These are phyloP conservation scores for Mycena pura DNA, from an alignment of 768 basidiomycete genomes.

Conservation along the genomic window DNA sequence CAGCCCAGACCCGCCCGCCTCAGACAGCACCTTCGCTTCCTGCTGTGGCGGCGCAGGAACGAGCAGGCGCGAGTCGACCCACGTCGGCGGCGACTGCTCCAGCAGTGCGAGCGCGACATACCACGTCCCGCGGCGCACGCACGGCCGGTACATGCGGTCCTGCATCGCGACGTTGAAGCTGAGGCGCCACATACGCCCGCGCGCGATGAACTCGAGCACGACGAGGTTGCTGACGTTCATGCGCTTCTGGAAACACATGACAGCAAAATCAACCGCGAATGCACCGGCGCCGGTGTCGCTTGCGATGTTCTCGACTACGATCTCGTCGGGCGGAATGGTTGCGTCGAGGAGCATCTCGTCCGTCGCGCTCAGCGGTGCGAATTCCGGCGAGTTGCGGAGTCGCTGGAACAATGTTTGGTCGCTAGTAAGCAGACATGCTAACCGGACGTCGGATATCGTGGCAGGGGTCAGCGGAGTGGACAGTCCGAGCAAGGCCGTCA, in stretches of 20 bases:
- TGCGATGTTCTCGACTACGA: not conserved
- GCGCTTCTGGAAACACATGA: conserved; percentile 71
- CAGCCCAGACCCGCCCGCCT: not conserved
- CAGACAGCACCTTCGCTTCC: not conserved
- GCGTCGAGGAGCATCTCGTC: conserved; percentile 18
- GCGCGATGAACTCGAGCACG: conserved; percentile 71
- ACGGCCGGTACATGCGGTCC: conserved; percentile 12
- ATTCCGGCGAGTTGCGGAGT: conserved; percentile 41
- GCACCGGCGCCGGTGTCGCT: conserved; percentile 36
- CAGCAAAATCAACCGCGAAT: conserved; percentile 60
- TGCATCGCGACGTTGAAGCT: conserved; percentile 41
- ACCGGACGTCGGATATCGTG: conserved; percentile 49
- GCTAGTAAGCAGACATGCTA: conserved; percentile 52
- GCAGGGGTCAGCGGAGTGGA: conserved; percentile 33
- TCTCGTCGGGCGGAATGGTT: conserved; percentile 8
- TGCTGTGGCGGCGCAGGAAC: conserved; percentile 35
- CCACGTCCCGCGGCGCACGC: conserved; percentile 30
- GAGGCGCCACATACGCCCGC: conserved; percentile 62
- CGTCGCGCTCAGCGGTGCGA: conserved; percentile 34
- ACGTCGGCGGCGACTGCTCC: conserved; percentile 51
- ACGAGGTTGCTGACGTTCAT: conserved; percentile 68
- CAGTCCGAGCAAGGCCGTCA: conserved; percentile 46
- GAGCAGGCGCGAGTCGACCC: conserved; percentile 47
- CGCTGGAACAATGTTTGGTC: conserved; percentile 49
- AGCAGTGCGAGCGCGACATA: conserved; percentile 44